phyloP scores from a whole-genome alignment of 140 eudicot genomes.

The Stevia rebaudiana region DNA sequence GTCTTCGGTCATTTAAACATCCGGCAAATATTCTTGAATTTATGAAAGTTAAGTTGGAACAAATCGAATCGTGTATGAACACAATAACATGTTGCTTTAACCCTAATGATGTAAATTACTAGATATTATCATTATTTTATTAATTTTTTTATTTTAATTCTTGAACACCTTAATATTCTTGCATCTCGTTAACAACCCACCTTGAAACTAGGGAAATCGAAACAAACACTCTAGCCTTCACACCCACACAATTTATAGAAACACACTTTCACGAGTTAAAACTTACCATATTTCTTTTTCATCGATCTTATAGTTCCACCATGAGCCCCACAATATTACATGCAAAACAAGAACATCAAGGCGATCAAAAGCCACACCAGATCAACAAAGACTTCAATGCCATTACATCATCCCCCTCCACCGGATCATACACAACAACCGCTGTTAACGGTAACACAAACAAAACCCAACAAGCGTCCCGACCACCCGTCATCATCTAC shows the following conservation, averaged over 20 bases:
- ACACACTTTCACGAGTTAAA: constrained; percentile 17
- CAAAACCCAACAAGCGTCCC: constrained; percentile 22
- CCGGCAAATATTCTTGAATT: too few species aligned
- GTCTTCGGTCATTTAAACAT: too few species aligned
- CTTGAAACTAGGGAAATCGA: constrained; percentile 1
- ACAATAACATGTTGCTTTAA: too few species aligned
- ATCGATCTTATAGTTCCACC: constrained; percentile 2
- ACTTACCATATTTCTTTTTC: background rate
- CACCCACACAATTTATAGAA: constrained; percentile 22
- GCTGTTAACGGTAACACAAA: constrained; percentile 4
- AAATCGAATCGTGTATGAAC: too few species aligned
- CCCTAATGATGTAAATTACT: too few species aligned
- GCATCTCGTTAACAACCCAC: constrained; percentile 6
- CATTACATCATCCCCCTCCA: constrained; percentile 30
- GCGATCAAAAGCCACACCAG: constrained; percentile 29
- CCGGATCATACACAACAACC: constrained; percentile 25
- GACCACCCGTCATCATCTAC: constrained; percentile 57
- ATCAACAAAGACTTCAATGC: constrained; percentile 24
- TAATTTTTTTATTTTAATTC: too few species aligned
- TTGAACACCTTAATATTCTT: background rate
- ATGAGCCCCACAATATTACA: constrained; percentile 35
- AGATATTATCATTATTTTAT: too few species aligned
- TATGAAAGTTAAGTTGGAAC: too few species aligned
- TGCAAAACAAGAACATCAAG: constrained; percentile 36
- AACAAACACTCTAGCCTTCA: constrained; percentile 21